phyloP scores from a whole-genome alignment of 192 early-diverging fungal species.

The Coemansia sp. region DNA sequence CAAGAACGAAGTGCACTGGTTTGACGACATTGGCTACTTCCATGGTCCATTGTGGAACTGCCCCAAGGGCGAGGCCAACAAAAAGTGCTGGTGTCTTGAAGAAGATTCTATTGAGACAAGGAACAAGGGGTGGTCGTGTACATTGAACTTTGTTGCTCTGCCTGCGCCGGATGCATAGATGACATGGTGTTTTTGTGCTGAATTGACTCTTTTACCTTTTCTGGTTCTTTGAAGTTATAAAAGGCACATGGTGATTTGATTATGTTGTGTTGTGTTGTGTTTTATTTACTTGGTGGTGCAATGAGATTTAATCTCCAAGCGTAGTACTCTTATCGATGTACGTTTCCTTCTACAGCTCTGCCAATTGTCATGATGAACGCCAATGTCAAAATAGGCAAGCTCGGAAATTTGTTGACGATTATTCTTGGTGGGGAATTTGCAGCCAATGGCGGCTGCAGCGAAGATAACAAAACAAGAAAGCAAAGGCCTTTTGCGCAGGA shows the following conservation, averaged over 20 bases:
- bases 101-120: constrained; percentile 46
- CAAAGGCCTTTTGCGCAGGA: background rate
- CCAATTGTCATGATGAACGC: no score
- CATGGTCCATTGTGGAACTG: constrained; percentile 52
- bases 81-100: constrained; percentile 49
- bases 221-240: background rate
- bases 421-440: constrained; percentile 9
- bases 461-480: background rate
- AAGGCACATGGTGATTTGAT: background rate
- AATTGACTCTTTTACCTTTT: background rate
- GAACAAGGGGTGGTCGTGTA: constrained; percentile 50
- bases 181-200: background rate
- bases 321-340: no score
- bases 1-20: constrained; percentile 70
- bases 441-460: constrained; percentile 15
- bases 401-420: constrained; percentile 1
- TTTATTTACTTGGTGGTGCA: no score
- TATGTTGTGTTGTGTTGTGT: background rate
- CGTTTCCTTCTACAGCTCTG: no score
- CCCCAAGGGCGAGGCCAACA: constrained; percentile 42
- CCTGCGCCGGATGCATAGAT: constrained; percentile 3
- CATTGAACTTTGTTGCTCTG: constrained; percentile 39
- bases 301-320: no score
- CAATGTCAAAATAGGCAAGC: background rate
- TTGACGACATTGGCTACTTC: constrained; percentile 69